Evolutionary conservation across 176 grass and related monocot genomes (phyloP).

Genomic region (Coix lacrymajobi): DNA sequence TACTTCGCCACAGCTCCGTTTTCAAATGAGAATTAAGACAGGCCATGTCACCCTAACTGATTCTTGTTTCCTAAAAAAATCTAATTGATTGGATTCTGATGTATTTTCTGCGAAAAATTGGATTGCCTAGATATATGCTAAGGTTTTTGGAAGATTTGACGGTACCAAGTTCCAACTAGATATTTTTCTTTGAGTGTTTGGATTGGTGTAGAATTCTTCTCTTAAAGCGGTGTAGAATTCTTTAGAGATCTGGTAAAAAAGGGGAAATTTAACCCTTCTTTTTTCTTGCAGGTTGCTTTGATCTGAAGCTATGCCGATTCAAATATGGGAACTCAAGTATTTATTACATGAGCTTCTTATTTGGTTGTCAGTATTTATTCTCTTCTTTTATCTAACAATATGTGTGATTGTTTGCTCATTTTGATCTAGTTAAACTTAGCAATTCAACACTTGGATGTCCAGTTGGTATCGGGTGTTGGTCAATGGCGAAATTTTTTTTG

Average conservation of each 20-base stretch:
- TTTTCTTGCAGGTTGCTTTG: background rate
- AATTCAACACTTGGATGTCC: background rate
- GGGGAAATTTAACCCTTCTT: background rate
- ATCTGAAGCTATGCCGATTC: background rate
- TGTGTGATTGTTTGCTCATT: background rate
- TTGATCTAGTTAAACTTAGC: background rate
- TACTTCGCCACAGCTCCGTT: background rate
- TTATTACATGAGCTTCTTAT: background rate
- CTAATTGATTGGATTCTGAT: background rate
- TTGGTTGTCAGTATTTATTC: background rate
- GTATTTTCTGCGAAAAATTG: background rate
- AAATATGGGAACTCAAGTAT: background rate
- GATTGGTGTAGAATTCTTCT: background rate
- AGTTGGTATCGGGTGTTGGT: background rate
- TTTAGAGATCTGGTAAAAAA: background rate
- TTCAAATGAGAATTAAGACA: background rate
- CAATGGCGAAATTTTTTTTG: background rate
- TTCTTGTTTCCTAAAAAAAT: background rate
- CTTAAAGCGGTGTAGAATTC: background rate
- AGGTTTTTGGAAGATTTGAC: background rate
- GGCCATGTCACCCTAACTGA: background rate
- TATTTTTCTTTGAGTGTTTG: background rate
- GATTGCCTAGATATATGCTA: background rate
- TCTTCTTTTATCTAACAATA: background rate
- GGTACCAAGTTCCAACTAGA: background rate